Evolutionary conservation across 352 stramenopile species (phyloP).

Genomic region (Phytophthora gonapodyides): DNA sequence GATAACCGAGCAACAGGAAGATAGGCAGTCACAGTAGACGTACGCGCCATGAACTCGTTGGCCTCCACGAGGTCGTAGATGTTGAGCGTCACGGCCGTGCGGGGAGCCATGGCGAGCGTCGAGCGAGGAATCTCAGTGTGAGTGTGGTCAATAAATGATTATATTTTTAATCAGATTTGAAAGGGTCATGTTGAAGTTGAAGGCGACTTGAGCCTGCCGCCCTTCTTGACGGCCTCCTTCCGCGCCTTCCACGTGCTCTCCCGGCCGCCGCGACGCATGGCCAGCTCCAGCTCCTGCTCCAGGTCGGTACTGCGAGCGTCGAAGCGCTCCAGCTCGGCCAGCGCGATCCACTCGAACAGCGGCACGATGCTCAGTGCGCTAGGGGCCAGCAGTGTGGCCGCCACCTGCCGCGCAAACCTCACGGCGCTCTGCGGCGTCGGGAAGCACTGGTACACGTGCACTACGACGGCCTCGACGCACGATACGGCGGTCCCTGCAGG

Average conservation of each 20-base stretch:
- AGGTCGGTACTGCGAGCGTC: slow-evolving; percentile 62
- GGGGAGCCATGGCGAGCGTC: slow-evolving; percentile 46
- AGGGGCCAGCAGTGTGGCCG: slow-evolving; percentile 45
- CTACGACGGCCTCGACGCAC: slow-evolving; percentile 55
- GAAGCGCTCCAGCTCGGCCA: slow-evolving; percentile 74
- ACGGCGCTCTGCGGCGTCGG: slow-evolving; percentile 78
- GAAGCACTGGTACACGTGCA: slow-evolving; percentile 85
- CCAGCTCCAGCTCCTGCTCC: slow-evolving; percentile 67
- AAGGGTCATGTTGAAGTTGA: not conserved
- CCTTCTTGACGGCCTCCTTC: slow-evolving; percentile 70
- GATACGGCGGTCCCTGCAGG: slow-evolving; percentile 6
- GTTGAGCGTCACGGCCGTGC: slow-evolving; percentile 87
- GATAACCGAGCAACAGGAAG: not conserved
- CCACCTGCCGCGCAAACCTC: slow-evolving; percentile 70
- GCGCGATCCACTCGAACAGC: slow-evolving; percentile 77
- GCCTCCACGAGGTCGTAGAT: slow-evolving; percentile 93
- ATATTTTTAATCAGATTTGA: too few species aligned
- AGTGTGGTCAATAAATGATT: not conserved
- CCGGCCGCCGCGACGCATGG: slow-evolving; percentile 33
- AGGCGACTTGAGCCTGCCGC: slow-evolving; percentile 19
- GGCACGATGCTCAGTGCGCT: slow-evolving; percentile 67
- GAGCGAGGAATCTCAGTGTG: slow-evolving; percentile 6
- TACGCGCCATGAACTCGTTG: slow-evolving; percentile 90
- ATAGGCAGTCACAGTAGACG: slow-evolving; percentile 11
- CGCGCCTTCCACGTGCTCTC: slow-evolving; percentile 71